A percentile compares a stretch with the other conserved stretches of the same genome.
These are phyloP conservation scores for Hyaloperonospora arabidopsidis DNA, from an alignment of 352 stramenopile species.

Conservation along the genomic window DNA sequence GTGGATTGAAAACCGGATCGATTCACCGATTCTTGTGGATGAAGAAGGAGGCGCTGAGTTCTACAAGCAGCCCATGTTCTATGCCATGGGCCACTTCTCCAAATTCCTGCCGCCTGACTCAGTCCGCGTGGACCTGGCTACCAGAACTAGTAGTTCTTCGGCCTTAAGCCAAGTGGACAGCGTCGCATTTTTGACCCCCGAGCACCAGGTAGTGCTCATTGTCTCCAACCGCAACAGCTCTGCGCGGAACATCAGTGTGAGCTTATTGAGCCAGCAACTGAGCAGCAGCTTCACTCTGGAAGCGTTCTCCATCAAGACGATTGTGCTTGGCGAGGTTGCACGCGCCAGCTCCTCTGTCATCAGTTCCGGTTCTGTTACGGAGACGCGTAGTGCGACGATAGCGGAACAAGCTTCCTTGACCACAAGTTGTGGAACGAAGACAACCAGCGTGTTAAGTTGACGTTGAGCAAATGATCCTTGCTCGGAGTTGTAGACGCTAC, in stretches of 20 bases:
- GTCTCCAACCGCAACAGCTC: slow-evolving; percentile 43
- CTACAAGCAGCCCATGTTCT: slow-evolving; percentile 82
- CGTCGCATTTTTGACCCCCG: slow-evolving; percentile 41
- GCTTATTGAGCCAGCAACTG: slow-evolving; percentile 30
- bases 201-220: slow-evolving; percentile 42
- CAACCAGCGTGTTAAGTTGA: too few species aligned
- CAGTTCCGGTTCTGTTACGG: too few species aligned
- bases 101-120: slow-evolving; percentile 57
- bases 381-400: too few species aligned
- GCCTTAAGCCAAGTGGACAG: slow-evolving; percentile 24
- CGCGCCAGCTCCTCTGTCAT: too few species aligned
- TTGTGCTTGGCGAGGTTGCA: slow-evolving; percentile 32
- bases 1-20: slow-evolving; percentile 58
- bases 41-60: slow-evolving; percentile 44
- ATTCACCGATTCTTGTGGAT: slow-evolving; percentile 66
- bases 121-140: slow-evolving; percentile 26
- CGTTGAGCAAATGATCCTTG: too few species aligned
- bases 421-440: too few species aligned
- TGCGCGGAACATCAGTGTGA: slow-evolving; percentile 32
- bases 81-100: slow-evolving; percentile 63
- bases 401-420: too few species aligned
- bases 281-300: slow-evolving; percentile 31
- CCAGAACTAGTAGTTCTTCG: too few species aligned
- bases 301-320: slow-evolving; percentile 42
- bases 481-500: too few species aligned